phyloP scores from a whole-genome alignment of 176 grass and related monocot genomes.

The Themeda triandra region DNA sequence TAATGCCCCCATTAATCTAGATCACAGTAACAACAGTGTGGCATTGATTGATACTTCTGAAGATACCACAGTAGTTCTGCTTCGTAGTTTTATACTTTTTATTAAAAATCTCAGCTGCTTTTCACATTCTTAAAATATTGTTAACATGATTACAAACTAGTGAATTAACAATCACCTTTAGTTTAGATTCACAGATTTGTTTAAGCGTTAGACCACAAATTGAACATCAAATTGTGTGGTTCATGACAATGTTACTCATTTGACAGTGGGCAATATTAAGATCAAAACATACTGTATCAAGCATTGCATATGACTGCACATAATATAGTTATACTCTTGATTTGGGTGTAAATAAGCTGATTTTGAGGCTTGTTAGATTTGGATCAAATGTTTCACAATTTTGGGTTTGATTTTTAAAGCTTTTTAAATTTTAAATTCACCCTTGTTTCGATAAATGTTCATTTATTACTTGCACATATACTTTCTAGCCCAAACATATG shows the following conservation, averaged over 20 bases:
- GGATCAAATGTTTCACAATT: neutral
- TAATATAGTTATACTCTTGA: neutral
- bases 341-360: neutral
- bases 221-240: neutral
- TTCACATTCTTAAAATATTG: neutral
- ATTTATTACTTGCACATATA: slow-evolving; percentile 1
- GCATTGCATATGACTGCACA: neutral
- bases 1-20: neutral
- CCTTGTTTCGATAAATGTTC: neutral
- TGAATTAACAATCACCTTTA: slow-evolving; percentile 14
- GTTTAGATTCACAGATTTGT: neutral
- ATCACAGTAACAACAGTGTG: neutral
- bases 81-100: neutral
- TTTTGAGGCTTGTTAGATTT: neutral
- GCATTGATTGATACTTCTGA: neutral
- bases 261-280: neutral
- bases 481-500: neutral
- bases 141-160: neutral
- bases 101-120: neutral
- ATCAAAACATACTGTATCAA: neutral
- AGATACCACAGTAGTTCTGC: neutral
- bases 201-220: neutral
- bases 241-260: neutral
- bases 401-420: neutral
- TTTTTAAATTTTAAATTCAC: neutral